phyloP scores from a whole-genome alignment of 2,329 filamentous ascomycete species.

The Sarocladium kiliense region DNA sequence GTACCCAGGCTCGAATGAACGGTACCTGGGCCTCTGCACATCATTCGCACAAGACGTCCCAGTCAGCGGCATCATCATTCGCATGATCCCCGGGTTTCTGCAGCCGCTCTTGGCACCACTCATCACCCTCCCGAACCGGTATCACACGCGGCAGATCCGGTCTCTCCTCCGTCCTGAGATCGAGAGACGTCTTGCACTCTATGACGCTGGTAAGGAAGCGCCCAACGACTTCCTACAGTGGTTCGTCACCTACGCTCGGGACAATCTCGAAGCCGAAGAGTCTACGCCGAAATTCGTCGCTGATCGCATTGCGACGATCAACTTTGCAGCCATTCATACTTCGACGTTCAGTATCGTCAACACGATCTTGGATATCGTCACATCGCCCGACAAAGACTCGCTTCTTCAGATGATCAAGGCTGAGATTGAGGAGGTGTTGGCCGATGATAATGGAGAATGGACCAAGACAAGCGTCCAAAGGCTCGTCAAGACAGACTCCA shows the following conservation, averaged over 20 bases:
- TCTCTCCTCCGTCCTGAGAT: neutral
- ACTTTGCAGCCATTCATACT: constrained; percentile 10
- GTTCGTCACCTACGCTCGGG: neutral
- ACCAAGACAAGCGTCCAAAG: neutral
- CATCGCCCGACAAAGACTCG: neutral
- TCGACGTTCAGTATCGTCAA: constrained; percentile 7
- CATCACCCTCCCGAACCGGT: constrained; percentile 20
- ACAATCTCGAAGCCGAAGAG: neutral
- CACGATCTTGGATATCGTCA: constrained; percentile 6
- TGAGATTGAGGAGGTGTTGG: neutral
- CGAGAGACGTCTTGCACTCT: neutral
- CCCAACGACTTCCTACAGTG: constrained; percentile 9
- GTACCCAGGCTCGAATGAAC: neutral
- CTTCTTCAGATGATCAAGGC: neutral
- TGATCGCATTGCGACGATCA: constrained; percentile 5
- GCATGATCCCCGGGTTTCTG: constrained; percentile 23
- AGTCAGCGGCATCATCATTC: constrained; percentile 20
- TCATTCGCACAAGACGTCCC: constrained; percentile 8
- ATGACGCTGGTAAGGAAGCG: neutral
- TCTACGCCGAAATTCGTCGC: neutral
- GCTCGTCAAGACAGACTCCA: neutral
- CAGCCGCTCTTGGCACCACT: constrained; percentile 10
- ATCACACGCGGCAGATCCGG: neutral
- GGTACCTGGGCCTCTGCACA: neutral
- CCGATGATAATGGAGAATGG: neutral